Evolutionary conservation across 179 eudicot species (phyloP).

Genomic region (Silene noctiflora): DNA sequence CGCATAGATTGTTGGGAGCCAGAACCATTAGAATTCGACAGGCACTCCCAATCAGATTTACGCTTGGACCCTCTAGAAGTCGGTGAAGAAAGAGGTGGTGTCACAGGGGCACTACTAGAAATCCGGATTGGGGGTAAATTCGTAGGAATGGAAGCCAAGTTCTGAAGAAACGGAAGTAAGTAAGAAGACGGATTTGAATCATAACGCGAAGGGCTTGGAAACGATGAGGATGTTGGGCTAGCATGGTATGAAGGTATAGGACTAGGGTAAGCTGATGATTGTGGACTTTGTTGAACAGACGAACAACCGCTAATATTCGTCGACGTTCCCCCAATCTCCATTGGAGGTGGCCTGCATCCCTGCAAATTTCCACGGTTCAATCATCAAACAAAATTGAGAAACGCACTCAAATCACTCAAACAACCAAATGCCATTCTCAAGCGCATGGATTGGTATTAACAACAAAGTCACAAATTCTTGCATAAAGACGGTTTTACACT

Average conservation of each 20-base stretch:
- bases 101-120: constrained; percentile 93
- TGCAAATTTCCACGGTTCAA: constrained; percentile 16
- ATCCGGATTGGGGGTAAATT: constrained; percentile 78
- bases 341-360: constrained; percentile 73
- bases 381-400: neutral
- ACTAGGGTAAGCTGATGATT: constrained; percentile 75
- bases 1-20: constrained; percentile 35
- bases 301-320: constrained; percentile 62
- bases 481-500: too few relatives aligned
- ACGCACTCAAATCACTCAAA: neutral
- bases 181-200: constrained; percentile 59
- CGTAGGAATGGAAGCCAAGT: constrained; percentile 57
- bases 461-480: too few relatives aligned
- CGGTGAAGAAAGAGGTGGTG: constrained; percentile 76
- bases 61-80: constrained; percentile 69
- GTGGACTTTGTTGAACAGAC: constrained; percentile 81
- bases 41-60: constrained; percentile 51
- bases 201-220: constrained; percentile 69
- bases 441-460: too few relatives aligned
- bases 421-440: too few relatives aligned
- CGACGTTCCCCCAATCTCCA: constrained; percentile 50
- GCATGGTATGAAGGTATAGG: constrained; percentile 93
- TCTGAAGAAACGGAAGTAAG: constrained; percentile 71
- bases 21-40: constrained; percentile 40
- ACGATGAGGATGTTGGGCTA: constrained; percentile 75